Evolutionary conservation across 2,329 filamentous ascomycete species (phyloP).

Genomic region (Chaetomiaceae sp.): DNA sequence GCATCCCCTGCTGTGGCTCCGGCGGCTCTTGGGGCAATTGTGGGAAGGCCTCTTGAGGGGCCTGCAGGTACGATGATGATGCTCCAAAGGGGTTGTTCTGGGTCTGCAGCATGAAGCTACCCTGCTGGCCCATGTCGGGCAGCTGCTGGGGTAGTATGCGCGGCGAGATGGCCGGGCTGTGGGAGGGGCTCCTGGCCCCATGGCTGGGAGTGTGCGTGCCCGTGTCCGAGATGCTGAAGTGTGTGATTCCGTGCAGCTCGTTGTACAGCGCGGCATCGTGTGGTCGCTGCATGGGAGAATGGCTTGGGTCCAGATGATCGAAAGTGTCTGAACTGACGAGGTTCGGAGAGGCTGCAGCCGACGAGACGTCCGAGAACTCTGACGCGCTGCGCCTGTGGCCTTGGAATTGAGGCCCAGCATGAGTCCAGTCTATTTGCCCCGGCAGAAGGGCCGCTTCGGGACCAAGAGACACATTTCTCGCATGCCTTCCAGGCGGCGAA

Average conservation of each 20-base stretch:
- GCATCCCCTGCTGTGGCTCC: conserved; percentile 68
- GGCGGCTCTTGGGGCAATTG: conserved; percentile 43
- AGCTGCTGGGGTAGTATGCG: conserved; percentile 55
- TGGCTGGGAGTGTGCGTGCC: conserved; percentile 58
- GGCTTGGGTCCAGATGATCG: conserved; percentile 63
- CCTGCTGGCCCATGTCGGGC: conserved; percentile 48
- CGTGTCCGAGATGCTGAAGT: conserved; percentile 73
- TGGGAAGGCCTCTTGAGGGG: conserved; percentile 48
- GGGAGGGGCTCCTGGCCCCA: conserved; percentile 75
- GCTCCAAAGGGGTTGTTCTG: conserved; percentile 38
- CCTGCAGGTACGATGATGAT: conserved; percentile 41
- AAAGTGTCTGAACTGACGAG: conserved; percentile 74
- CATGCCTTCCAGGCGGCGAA: conserved; percentile 45
- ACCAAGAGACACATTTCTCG: conserved; percentile 53
- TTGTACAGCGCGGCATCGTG: conserved; percentile 70
- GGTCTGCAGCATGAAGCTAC: conserved; percentile 41
- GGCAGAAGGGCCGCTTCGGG: conserved; percentile 54
- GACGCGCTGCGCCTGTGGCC: conserved; percentile 80
- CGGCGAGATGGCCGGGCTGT: conserved; percentile 64
- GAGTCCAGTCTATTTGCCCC: conserved; percentile 52
- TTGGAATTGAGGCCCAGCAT: conserved; percentile 57
- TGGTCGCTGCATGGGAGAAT: conserved; percentile 75
- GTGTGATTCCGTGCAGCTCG: conserved; percentile 70
- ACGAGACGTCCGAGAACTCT: conserved; percentile 90
- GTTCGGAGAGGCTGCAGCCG: conserved; percentile 78